Evolutionary conservation across 2,329 filamentous ascomycete species (phyloP), one percentile per base, ranked within the genome.

Genomic region (Monilinia fructicola): DNA sequence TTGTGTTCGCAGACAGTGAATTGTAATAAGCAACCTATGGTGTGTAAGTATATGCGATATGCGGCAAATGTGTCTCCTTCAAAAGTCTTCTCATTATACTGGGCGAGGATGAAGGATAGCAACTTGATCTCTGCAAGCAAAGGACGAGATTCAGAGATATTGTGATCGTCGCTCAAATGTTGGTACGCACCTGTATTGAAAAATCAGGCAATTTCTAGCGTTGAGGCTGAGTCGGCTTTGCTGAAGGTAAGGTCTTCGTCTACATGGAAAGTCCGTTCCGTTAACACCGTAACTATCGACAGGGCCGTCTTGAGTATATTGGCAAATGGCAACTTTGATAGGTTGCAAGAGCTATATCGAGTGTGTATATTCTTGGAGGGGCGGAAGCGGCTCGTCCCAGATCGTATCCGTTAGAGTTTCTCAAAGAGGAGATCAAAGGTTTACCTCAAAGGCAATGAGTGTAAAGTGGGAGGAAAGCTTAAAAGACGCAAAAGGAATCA

Each of bases 201-300:
- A 60, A 14, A 11, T 26, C 7, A 48, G 26, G 28, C 31, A 42
- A 42, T 31, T 38, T n/a, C 35, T 35, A 48, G 42, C 7, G 31
- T 59, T 46, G 63, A 40, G 31, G 31, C 31, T 59, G 53, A 52
- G 54, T 58, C 26, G 42, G n/a, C 31, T 46, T 50, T 46, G n/a
- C 14, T 65, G 21, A 28, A 59, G 31, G 31, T 16, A 65, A 40
- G 31, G 53, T 65, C 38, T 50, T 65, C 42, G 63, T 59, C 42
- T 44, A 48, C 28, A 65, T 59, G 6, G 44, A n/a, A 16, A 46
- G 44, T 48, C 21, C n/a, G 31, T n/a, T 38, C 53, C 42, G 54
- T 46, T 7, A n/a, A 48, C 38, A 59, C 42, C 21, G 63, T 18
- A 23, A 65, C 18, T 50, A 59, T 59, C n/a, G 54, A 59, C 48